Evolutionary conservation across 2,329 filamentous ascomycete genomes (phyloP).

Genomic region (Cladobotryum mycophilum): DNA sequence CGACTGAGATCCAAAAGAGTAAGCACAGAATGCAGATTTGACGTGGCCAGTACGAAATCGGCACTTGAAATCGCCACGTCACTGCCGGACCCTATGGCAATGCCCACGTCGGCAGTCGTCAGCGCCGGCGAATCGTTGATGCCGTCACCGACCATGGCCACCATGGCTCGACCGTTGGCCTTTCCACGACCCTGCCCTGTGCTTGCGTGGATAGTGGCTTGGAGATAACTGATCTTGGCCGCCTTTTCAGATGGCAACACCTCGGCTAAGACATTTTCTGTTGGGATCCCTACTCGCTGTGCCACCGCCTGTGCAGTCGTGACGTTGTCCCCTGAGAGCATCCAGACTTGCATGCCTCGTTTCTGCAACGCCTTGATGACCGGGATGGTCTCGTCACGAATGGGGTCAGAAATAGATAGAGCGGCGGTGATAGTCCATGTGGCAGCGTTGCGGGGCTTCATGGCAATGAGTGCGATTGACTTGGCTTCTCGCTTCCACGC

Average conservation of each 20-base stretch:
- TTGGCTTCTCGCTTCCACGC: slow-evolving; percentile 58
- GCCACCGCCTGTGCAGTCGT: slow-evolving; percentile 79
- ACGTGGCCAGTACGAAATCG: slow-evolving; percentile 74
- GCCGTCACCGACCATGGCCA: slow-evolving; percentile 85
- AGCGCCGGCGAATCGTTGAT: slow-evolving; percentile 86
- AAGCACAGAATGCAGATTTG: slow-evolving; percentile 62
- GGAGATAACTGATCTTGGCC: slow-evolving; percentile 59
- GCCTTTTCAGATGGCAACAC: slow-evolving; percentile 82
- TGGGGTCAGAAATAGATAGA: slow-evolving; percentile 73
- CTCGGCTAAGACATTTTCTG: slow-evolving; percentile 72
- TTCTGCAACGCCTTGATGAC: slow-evolving; percentile 60
- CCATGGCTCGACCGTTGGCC: slow-evolving; percentile 38
- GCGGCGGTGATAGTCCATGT: slow-evolving; percentile 52
- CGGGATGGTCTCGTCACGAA: slow-evolving; percentile 63
- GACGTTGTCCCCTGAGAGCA: slow-evolving; percentile 89
- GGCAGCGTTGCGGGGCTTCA: slow-evolving; percentile 21
- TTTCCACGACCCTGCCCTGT: slow-evolving; percentile 16
- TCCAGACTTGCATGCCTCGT: slow-evolving; percentile 70
- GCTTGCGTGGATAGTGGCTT: slow-evolving; percentile 41
- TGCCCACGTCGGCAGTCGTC: slow-evolving; percentile 72
- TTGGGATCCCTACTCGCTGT: slow-evolving; percentile 64
- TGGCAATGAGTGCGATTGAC: slow-evolving; percentile 55
- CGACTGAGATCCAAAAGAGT: slow-evolving; percentile 66
- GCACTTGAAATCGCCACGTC: slow-evolving; percentile 79
- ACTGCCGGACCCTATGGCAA: slow-evolving; percentile 76